phyloP scores from a whole-genome alignment of 2,329 filamentous ascomycete genomes.

The Aureobasidium sp. region DNA sequence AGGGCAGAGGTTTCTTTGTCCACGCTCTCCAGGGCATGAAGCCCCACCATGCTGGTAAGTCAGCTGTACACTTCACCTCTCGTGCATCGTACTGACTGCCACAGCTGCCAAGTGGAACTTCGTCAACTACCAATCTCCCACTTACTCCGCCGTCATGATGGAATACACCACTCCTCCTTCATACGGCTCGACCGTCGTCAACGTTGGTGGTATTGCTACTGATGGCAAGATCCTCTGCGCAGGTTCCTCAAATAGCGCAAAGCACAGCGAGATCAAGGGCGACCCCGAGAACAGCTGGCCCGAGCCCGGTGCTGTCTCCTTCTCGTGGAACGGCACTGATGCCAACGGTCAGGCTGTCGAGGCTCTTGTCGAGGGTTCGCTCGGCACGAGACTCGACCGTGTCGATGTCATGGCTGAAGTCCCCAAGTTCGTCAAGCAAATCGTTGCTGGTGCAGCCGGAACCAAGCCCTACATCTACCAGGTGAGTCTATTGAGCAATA shows the following conservation, averaged over 20 bases:
- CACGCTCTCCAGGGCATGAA: constrained; percentile 97
- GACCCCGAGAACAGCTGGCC: constrained; percentile 83
- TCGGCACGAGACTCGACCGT: constrained; percentile 65
- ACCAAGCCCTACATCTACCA: constrained; percentile 98
- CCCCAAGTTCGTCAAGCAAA: constrained; percentile 88
- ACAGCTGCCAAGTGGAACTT: constrained; percentile 84
- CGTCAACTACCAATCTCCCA: constrained; percentile 79
- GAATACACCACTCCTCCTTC: constrained; percentile 90
- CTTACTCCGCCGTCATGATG: constrained; percentile 85
- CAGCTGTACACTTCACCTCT: background rate
- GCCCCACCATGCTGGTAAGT: constrained; percentile 79
- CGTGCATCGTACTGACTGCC: background rate
- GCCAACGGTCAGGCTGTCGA: constrained; percentile 67
- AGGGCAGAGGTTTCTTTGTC: constrained; percentile 68
- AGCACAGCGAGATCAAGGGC: constrained; percentile 59
- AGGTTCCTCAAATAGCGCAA: constrained; percentile 53
- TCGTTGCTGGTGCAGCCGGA: constrained; percentile 79
- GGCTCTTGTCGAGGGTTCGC: constrained; percentile 58
- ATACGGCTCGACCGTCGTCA: constrained; percentile 78
- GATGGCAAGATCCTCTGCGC: constrained; percentile 73
- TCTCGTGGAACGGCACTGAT: constrained; percentile 67
- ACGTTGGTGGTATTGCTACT: constrained; percentile 71
- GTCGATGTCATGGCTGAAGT: constrained; percentile 97
- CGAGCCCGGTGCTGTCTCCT: constrained; percentile 67
- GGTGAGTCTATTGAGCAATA: constrained; percentile 40